Percentiles rank a stretch among this genome's conserved stretches.
Evolutionary conservation across 2,329 filamentous ascomycete species (phyloP).

Genomic region (Akanthomyces uredinophilus): DNA sequence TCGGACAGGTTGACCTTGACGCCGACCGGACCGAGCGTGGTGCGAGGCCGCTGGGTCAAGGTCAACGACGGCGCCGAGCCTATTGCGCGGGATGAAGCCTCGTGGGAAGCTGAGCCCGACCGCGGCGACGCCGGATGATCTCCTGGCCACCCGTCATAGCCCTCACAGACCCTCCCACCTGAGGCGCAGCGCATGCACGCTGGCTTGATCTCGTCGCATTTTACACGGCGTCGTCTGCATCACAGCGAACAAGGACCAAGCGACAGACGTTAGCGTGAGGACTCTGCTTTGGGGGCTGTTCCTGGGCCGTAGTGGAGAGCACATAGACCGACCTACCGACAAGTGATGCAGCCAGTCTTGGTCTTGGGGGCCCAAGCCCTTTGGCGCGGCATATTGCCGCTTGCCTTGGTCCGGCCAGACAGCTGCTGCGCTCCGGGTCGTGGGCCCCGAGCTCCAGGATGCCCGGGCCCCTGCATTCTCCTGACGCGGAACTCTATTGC

Average conservation of each 20-base stretch:
- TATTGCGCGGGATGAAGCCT: background rate
- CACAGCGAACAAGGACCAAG: background rate
- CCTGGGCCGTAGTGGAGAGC: background rate
- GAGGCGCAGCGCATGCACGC: slow-evolving; percentile 21
- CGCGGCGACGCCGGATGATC: background rate
- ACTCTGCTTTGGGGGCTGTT: background rate
- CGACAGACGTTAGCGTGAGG: background rate
- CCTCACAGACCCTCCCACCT: slow-evolving; percentile 19
- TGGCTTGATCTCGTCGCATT: slow-evolving; percentile 25
- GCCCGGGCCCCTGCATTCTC: slow-evolving; percentile 1
- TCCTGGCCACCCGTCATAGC: slow-evolving; percentile 24
- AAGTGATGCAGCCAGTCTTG: slow-evolving; percentile 19
- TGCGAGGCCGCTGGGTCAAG: slow-evolving; percentile 15
- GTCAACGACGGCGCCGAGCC: background rate
- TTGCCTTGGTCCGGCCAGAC: background rate
- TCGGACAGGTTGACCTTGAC: background rate
- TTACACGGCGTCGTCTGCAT: slow-evolving; percentile 22
- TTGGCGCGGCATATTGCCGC: background rate
- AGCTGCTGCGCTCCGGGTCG: background rate
- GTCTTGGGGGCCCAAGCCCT: slow-evolving; percentile 16
- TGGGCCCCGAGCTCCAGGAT: background rate
- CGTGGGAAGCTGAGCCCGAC: background rate
- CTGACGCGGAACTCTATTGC: slow-evolving; percentile 10
- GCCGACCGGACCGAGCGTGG: background rate
- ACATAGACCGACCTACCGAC: slow-evolving; percentile 16